Conservation (phyloP, 2,329 filamentous ascomycete genomes). For the Diaporthe longicolla region DNA sequence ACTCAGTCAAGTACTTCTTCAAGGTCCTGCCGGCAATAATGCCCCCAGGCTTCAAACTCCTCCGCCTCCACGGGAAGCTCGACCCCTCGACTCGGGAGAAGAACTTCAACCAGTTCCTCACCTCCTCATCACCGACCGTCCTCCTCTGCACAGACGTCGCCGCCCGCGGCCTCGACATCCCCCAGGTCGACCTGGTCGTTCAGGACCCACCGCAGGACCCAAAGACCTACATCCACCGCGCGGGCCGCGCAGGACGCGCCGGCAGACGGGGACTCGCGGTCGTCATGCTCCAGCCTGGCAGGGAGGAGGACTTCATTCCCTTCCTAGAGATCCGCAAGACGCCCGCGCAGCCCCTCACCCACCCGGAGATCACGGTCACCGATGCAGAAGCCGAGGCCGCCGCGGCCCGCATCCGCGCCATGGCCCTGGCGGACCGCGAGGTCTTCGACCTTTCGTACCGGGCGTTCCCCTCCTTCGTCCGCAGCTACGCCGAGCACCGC, state of each 20-base stretch:
- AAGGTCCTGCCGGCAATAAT: constrained; percentile 82
- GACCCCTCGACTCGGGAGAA: constrained; percentile 88
- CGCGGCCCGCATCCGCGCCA: constrained; percentile 48
- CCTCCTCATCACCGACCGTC: constrained; percentile 80
- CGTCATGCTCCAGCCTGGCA: constrained; percentile 85
- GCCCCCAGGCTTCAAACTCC: constrained; percentile 75
- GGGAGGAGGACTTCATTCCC: constrained; percentile 90
- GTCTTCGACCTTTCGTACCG: constrained; percentile 90
- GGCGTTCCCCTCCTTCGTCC: constrained; percentile 93
- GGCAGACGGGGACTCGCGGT: constrained; percentile 88
- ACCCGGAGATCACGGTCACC: constrained; percentile 69
- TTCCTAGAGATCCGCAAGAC: constrained; percentile 92
- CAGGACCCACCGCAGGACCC: constrained; percentile 90
- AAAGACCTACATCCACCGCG: constrained; percentile 95
- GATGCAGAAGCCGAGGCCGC: constrained; percentile 70
- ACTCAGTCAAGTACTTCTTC: constrained; percentile 94
- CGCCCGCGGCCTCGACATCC: constrained; percentile 91
- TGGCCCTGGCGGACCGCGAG: constrained; percentile 70
- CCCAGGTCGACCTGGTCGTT: constrained; percentile 90
- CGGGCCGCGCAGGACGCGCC: constrained; percentile 90
- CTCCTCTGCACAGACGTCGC: constrained; percentile 95
- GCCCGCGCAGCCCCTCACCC: constrained; percentile 76
- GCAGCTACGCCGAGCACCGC: constrained; percentile 91
- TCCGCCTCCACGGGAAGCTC: constrained; percentile 93
- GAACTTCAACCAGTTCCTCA: constrained; percentile 87